phyloP scores from a whole-genome alignment of 1,139 yeast genomes.

The Debaryomyces psychrophilus region DNA sequence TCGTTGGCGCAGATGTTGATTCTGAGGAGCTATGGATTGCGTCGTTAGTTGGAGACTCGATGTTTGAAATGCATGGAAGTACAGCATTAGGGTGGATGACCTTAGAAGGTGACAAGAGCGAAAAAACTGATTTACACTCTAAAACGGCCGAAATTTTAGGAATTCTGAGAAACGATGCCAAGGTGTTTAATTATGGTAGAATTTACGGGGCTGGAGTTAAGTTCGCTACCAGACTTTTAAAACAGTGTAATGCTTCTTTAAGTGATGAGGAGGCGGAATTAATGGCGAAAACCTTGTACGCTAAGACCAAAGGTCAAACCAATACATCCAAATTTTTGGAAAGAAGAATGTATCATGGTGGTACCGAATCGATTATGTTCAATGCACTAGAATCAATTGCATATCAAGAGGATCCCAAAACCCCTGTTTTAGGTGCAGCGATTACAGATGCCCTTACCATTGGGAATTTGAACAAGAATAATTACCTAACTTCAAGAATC shows the following conservation, averaged over 20 bases:
- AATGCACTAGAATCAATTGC: slow-evolving; percentile 89
- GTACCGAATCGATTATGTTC: slow-evolving; percentile 90
- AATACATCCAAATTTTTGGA: slow-evolving; percentile 32
- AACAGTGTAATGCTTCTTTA: slow-evolving; percentile 75
- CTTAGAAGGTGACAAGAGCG: slow-evolving; percentile 87
- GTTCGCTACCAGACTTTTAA: slow-evolving; percentile 80
- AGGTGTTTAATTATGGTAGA: slow-evolving; percentile 93
- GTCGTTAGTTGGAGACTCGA: slow-evolving; percentile 88
- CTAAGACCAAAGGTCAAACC: slow-evolving; percentile 77
- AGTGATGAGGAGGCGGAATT: slow-evolving; percentile 69
- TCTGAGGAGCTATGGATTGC: slow-evolving; percentile 99
- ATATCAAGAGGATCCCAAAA: slow-evolving; percentile 75
- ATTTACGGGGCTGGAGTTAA: slow-evolving; percentile 97
- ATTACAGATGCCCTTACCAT: slow-evolving; percentile 82
- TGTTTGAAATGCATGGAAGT: slow-evolving; percentile 88
- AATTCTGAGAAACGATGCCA: slow-evolving; percentile 89
- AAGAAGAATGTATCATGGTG: slow-evolving; percentile 73
- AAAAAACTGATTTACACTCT: slow-evolving; percentile 93
- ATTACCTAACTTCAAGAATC: slow-evolving; percentile 85
- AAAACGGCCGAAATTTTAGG: slow-evolving; percentile 90
- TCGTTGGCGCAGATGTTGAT: slow-evolving; percentile 98
- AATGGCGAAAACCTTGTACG: slow-evolving; percentile 70
- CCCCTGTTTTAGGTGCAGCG: slow-evolving; percentile 93
- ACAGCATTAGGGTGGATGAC: slow-evolving; percentile 99
- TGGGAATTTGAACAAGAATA: slow-evolving; percentile 62